Conservation (phyloP, 805 yeast genomes). For the Naumovozyma baii region DNA sequence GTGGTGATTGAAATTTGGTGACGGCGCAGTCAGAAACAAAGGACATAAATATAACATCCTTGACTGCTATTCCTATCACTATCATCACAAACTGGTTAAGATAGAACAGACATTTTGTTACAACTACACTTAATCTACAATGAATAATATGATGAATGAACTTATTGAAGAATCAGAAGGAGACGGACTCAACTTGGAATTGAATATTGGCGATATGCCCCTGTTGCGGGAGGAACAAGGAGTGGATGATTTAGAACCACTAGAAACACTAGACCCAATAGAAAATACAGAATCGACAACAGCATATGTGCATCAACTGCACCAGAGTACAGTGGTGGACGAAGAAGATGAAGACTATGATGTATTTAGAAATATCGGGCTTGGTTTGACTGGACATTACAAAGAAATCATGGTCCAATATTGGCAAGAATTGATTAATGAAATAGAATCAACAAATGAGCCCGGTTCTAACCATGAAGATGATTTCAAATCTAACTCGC, state of each 20-base stretch:
- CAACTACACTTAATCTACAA: too few relatives aligned
- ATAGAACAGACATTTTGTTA: too few relatives aligned
- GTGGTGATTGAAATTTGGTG: too few relatives aligned
- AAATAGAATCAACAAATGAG: slow-evolving; percentile 50
- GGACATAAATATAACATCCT: too few relatives aligned
- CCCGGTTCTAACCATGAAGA: slow-evolving; percentile 52
- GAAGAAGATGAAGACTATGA: slow-evolving; percentile 32
- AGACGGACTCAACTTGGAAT: neutral
- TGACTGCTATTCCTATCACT: too few relatives aligned
- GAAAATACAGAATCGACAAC: neutral
- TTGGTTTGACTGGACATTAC: slow-evolving; percentile 75
- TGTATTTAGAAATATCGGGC: slow-evolving; percentile 84
- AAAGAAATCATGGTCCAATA: slow-evolving; percentile 87
- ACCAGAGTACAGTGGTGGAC: slow-evolving; percentile 7
- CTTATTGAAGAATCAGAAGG: neutral
- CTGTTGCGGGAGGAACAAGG: neutral
- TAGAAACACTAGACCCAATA: slow-evolving; percentile 5
- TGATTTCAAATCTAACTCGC: slow-evolving; percentile 86
- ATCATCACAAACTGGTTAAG: too few relatives aligned
- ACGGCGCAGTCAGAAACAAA: too few relatives aligned
- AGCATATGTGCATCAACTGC: neutral
- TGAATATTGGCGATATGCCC: neutral
- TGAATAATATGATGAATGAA: neutral
- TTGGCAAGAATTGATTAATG: slow-evolving; percentile 93
- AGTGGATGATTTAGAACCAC: neutral